Percentiles rank a stretch among this genome's conserved stretches.
Conservation (phyloP, 208 protist genomes). For the Lotmaria passim region DNA sequence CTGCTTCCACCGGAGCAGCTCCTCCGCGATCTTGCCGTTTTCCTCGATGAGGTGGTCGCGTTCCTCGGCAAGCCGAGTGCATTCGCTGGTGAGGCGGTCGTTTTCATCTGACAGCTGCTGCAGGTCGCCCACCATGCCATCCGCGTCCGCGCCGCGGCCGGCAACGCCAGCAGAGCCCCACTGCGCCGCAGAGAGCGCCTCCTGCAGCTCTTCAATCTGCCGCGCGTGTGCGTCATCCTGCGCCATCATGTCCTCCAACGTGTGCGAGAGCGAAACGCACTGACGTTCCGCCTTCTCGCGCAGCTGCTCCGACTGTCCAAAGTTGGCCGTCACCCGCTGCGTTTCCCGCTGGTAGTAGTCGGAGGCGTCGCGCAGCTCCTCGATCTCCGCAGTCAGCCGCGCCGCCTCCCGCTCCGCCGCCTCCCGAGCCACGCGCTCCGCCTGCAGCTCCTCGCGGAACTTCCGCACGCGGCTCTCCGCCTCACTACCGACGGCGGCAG, state of each 20-base stretch:
- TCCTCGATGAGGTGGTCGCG: slow-evolving; percentile 51
- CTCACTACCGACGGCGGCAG: slow-evolving; percentile 20
- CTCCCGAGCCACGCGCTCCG: slow-evolving; percentile 28
- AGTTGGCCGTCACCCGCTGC: slow-evolving; percentile 16
- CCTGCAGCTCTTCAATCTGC: slow-evolving; percentile 37
- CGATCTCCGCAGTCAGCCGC: slow-evolving; percentile 29
- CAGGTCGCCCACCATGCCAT: slow-evolving; percentile 33
- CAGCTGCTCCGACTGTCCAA: slow-evolving; percentile 38
- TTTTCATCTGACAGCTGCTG: slow-evolving; percentile 54
- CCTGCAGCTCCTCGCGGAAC: slow-evolving; percentile 37
- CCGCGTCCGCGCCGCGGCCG: background rate
- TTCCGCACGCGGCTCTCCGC: slow-evolving; percentile 38
- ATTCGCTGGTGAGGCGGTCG: slow-evolving; percentile 56
- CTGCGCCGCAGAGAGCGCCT: slow-evolving; percentile 20
- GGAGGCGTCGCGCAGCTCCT: slow-evolving; percentile 29
- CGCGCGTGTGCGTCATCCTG: slow-evolving; percentile 46
- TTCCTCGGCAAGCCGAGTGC: slow-evolving; percentile 46
- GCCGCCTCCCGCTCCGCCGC: slow-evolving; percentile 24
- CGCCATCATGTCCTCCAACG: slow-evolving; percentile 51
- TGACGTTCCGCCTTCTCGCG: slow-evolving; percentile 40
- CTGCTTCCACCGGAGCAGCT: slow-evolving; percentile 60
- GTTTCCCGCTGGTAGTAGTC: slow-evolving; percentile 40
- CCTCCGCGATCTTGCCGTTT: slow-evolving; percentile 53
- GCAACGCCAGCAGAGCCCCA: slow-evolving; percentile 7
- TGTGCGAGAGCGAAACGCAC: slow-evolving; percentile 38